Conservation (phyloP, 2,329 filamentous ascomycete species). For the Leptosphaerulina australis region DNA sequence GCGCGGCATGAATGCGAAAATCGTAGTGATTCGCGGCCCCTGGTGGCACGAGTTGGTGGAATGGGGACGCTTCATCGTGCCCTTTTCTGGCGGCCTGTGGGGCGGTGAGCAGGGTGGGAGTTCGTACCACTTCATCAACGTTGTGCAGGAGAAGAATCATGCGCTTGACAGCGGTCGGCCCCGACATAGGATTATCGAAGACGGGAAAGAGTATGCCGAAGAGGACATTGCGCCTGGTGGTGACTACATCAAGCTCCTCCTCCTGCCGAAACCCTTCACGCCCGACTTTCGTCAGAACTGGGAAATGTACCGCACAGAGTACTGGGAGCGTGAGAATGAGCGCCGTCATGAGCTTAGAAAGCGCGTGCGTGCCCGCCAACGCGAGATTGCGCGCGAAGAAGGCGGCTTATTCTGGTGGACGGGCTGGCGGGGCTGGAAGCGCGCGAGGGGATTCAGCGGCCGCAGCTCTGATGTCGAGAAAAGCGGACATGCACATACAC, state of each 20-base stretch:
- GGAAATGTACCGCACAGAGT: conserved; percentile 92
- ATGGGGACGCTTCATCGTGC: conserved; percentile 76
- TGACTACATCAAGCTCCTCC: conserved; percentile 86
- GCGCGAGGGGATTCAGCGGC: conserved; percentile 37
- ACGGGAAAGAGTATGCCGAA: conserved; percentile 69
- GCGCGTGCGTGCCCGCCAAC: conserved; percentile 72
- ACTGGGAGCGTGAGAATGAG: conserved; percentile 97
- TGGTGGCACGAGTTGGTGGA: conserved; percentile 81
- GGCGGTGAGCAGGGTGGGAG: conserved; percentile 62
- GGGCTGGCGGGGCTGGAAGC: conserved; percentile 66
- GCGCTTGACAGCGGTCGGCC: conserved; percentile 33
- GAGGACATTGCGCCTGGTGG: conserved; percentile 90
- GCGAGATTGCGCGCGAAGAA: conserved; percentile 69
- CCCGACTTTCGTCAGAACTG: conserved; percentile 95
- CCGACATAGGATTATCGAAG: conserved; percentile 57
- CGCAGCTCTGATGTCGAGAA: conserved; percentile 41
- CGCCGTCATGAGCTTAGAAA: conserved; percentile 74
- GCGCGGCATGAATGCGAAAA: conserved; percentile 92
- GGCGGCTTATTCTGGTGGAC: conserved; percentile 87
- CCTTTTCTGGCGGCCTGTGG: conserved; percentile 61
- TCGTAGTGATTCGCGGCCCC: conserved; percentile 82
- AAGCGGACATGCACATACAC: conserved; percentile 26
- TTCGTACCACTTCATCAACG: conserved; percentile 79
- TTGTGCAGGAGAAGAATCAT: conserved; percentile 48
- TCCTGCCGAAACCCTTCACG: conserved; percentile 93